Conservation (phyloP, 306 rosid species). For the Sechiopsis laciniata region DNA sequence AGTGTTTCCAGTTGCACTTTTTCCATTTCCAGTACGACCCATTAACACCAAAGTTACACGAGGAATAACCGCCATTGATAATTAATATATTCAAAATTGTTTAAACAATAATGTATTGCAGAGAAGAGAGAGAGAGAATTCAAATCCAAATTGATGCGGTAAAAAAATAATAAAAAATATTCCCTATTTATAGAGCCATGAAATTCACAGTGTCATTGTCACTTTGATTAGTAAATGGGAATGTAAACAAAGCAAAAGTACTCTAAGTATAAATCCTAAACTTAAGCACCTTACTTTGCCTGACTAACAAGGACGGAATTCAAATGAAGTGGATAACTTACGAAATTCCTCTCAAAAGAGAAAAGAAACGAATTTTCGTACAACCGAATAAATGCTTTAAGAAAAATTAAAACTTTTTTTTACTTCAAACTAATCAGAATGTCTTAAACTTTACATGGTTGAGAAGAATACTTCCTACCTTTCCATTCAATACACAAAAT, state of each 20-base stretch:
- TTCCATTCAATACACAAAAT: too few relatives aligned
- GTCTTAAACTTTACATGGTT: too few relatives aligned
- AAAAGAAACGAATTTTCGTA: neutral
- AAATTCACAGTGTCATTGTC: neutral
- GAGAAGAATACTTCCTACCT: too few relatives aligned
- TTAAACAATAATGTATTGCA: neutral
- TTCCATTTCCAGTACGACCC: too few relatives aligned
- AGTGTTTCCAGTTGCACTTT: slow-evolving; percentile 70
- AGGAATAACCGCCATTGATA: neutral
- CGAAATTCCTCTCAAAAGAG: neutral
- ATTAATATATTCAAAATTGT: neutral
- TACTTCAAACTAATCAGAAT: too few relatives aligned
- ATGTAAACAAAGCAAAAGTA: neutral
- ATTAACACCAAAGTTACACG: neutral
- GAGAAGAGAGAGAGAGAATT: too few relatives aligned
- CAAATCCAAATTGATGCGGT: too few relatives aligned
- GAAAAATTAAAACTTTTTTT: too few relatives aligned
- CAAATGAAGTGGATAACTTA: neutral
- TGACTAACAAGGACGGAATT: neutral
- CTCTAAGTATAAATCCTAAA: neutral
- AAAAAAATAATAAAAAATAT: too few relatives aligned
- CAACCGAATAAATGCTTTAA: neutral
- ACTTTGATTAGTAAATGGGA: neutral
- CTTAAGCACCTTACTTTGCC: neutral
- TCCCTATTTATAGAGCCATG: too few relatives aligned